Percentiles rank a stretch among this genome's conserved stretches.
These are phyloP conservation scores for Leptographium flavum DNA, from an alignment of 2,329 filamentous ascomycete genomes.

Conservation along the genomic window DNA sequence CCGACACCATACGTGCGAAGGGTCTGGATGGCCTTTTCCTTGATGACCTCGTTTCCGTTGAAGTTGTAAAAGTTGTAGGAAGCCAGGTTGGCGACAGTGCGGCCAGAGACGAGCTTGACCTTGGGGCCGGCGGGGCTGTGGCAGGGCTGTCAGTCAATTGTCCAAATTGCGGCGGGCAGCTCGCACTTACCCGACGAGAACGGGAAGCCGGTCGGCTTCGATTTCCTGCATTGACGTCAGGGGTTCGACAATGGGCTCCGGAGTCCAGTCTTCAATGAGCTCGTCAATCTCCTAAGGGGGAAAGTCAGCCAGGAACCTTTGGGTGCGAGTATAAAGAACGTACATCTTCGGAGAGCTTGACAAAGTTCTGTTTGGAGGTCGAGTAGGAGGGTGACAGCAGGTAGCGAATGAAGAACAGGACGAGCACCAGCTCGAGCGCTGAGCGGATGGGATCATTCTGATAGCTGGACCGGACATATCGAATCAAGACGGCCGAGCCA, in stretches of 20 bases:
- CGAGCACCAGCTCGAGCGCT: constrained; percentile 81
- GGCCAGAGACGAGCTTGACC: constrained; percentile 74
- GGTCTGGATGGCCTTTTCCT: constrained; percentile 88
- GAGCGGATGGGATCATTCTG: constrained; percentile 93
- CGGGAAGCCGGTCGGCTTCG: constrained; percentile 71
- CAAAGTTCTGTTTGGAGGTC: constrained; percentile 77
- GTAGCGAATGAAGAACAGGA: constrained; percentile 92
- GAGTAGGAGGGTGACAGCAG: constrained; percentile 84
- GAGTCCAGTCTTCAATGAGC: constrained; percentile 89
- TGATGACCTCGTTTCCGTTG: constrained; percentile 79
- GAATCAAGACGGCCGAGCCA: constrained; percentile 82
- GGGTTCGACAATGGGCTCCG: constrained; percentile 72
- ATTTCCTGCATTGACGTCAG: constrained; percentile 62
- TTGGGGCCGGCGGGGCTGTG: constrained; percentile 75
- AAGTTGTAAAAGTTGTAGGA: constrained; percentile 98
- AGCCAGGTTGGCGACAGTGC: constrained; percentile 83
- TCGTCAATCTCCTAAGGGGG: constrained; percentile 69
- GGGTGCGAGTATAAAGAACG: constrained; percentile 5
- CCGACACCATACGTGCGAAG: constrained; percentile 92
- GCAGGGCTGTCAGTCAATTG: neutral
- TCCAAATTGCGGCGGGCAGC: neutral
- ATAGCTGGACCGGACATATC: constrained; percentile 94
- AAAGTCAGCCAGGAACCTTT: neutral
- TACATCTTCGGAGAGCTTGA: constrained; percentile 71
- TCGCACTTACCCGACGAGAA: constrained; percentile 63